Conservation (phyloP, 768 basidiomycete species). For the Lactarius sp. region DNA sequence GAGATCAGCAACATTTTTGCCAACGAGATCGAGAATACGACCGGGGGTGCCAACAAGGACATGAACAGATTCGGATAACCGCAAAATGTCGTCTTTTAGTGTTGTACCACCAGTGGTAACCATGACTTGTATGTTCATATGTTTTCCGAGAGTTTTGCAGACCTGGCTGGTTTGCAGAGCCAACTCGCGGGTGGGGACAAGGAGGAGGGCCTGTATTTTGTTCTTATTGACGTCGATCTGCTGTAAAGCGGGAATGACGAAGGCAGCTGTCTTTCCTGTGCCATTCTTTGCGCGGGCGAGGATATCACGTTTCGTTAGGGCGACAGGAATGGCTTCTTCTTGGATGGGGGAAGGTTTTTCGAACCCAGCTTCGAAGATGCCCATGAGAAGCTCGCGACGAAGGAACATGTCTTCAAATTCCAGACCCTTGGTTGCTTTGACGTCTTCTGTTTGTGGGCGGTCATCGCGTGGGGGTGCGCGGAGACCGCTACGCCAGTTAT, state of each 20-base stretch:
- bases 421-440: conserved; percentile 85
- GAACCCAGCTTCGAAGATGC: conserved; percentile 97
- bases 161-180: conserved; percentile 99
- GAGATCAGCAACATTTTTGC: conserved; percentile 90
- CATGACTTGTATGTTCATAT: conserved; percentile 96
- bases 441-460: conserved; percentile 96
- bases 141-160: conserved; percentile 94
- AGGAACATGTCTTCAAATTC: conserved; percentile 96
- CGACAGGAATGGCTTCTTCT: conserved; percentile 96
- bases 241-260: conserved; percentile 95
- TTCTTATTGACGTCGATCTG: conserved; percentile 77
- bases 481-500: conserved; percentile 70
- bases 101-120: conserved; percentile 98
- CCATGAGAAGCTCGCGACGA: conserved; percentile 95
- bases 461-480: conserved; percentile 85
- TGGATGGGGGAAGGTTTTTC: conserved; percentile 97
- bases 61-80: conserved; percentile 85
- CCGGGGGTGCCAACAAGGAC: conserved; percentile 97
- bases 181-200: conserved; percentile 98
- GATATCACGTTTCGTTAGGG: conserved; percentile 88
- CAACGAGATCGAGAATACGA: conserved; percentile 89
- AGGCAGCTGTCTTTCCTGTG: conserved; percentile 97
- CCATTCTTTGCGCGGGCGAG: conserved; percentile 95
- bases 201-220: conserved; percentile 94
- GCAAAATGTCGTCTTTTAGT: conserved; percentile 95